A percentile compares a stretch with the other conserved stretches of the same genome.
Conservation (phyloP, 371 early-diverging fungal genomes). For the Mortierella sp. region DNA sequence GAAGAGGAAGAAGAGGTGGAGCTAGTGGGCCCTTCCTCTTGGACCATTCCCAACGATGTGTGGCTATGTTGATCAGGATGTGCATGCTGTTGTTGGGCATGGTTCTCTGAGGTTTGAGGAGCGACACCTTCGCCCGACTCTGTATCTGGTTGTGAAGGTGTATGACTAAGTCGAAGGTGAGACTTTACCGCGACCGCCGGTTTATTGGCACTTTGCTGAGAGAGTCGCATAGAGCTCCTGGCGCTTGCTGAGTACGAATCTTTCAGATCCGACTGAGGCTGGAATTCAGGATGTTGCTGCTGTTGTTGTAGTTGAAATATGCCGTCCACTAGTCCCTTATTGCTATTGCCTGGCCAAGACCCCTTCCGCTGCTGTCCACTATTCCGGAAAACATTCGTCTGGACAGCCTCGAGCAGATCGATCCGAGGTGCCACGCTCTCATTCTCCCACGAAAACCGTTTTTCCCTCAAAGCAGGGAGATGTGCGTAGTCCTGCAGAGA, state of each 20-base stretch:
- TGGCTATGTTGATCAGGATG: neutral
- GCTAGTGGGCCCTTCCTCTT: no score
- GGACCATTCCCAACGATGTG: no score
- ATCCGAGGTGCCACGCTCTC: constrained; percentile 34
- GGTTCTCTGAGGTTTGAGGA: neutral
- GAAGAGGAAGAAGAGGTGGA: no score
- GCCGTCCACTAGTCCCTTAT: no score
- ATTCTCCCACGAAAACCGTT: constrained; percentile 50
- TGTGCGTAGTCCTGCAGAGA: constrained; percentile 9
- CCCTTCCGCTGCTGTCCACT: constrained; percentile 21
- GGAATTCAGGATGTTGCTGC: neutral
- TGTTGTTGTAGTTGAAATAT: neutral
- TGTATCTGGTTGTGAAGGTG: neutral
- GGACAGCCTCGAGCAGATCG: constrained; percentile 28
- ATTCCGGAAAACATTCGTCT: neutral
- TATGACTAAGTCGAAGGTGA: constrained; percentile 13
- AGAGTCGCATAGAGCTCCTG: neutral
- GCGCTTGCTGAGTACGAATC: neutral
- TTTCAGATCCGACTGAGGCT: neutral
- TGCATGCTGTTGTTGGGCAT: neutral
- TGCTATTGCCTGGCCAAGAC: constrained; percentile 39
- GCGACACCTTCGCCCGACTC: neutral
- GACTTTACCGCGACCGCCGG: constrained; percentile 13
- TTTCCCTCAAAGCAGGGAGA: constrained; percentile 10
- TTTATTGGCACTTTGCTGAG: neutral